phyloP scores from a whole-genome alignment of 2,329 filamentous ascomycete genomes.

The Hymenoscyphus repandus region DNA sequence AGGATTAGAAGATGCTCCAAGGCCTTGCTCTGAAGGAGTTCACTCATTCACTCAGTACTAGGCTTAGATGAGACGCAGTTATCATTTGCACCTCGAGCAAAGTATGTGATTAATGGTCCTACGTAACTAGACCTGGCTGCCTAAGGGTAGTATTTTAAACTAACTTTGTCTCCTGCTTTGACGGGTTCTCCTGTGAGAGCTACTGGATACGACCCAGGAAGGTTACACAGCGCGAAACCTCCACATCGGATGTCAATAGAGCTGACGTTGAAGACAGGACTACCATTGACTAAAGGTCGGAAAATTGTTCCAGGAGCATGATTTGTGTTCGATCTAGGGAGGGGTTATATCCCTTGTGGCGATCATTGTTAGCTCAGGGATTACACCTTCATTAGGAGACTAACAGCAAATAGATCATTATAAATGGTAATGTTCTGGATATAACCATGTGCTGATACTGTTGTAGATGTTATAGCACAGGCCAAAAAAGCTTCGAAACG shows the following conservation, averaged over 20 bases:
- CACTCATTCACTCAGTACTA: constrained; percentile 33
- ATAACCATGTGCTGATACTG: neutral
- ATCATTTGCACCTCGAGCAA: constrained; percentile 47
- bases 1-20: neutral
- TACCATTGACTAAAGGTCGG: constrained; percentile 52
- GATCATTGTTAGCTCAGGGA: neutral
- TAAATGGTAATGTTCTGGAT: neutral
- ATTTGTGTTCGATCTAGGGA: constrained; percentile 38
- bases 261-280: constrained; percentile 49
- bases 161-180: constrained; percentile 48
- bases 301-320: constrained; percentile 45
- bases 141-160: constrained; percentile 50
- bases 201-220: constrained; percentile 45
- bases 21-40: neutral
- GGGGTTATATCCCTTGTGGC: constrained; percentile 27
- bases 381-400: neutral
- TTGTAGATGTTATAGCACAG: neutral
- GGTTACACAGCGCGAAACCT: constrained; percentile 44
- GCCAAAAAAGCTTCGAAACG: neutral
- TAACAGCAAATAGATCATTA: neutral
- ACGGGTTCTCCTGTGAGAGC: constrained; percentile 49
- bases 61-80: constrained; percentile 47
- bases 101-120: constrained; percentile 53
- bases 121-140: constrained; percentile 37
- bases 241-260: constrained; percentile 52